phyloP scores from a whole-genome alignment of 2,329 filamentous ascomycete species.

The Blastomyces percursus region DNA sequence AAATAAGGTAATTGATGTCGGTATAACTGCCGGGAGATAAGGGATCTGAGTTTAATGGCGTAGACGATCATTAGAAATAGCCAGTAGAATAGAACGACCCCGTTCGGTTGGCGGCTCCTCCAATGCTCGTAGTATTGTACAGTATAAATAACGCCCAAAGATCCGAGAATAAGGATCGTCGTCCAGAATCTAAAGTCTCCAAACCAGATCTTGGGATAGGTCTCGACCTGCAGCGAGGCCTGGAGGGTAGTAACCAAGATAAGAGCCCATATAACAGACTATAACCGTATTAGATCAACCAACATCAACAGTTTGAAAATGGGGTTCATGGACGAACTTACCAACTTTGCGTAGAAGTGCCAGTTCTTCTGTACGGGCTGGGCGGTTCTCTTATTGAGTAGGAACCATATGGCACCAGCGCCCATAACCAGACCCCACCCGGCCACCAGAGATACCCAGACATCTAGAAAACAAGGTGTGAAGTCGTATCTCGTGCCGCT shows the following conservation, averaged over 20 bases:
- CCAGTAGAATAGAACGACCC: conserved; percentile 87
- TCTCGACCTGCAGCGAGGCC: conserved; percentile 62
- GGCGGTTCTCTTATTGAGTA: conserved; percentile 58
- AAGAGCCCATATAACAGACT: conserved; percentile 56
- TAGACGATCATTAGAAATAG: conserved; percentile 69
- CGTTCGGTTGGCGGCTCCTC: conserved; percentile 72
- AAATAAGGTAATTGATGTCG: conserved; percentile 61
- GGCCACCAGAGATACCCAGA: conserved; percentile 71
- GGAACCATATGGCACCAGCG: conserved; percentile 64
- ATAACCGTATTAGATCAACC: conserved; percentile 6
- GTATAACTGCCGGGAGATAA: conserved; percentile 68
- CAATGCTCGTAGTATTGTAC: conserved; percentile 82
- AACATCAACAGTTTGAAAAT: background rate
- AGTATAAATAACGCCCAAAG: conserved; percentile 61
- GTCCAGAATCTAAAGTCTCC: conserved; percentile 82
- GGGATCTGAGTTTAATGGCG: conserved; percentile 72
- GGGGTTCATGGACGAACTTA: conserved; percentile 32
- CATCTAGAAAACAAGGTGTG: conserved; percentile 93
- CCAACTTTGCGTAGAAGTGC: conserved; percentile 90
- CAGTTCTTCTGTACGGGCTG: conserved; percentile 66
- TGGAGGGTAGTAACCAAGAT: conserved; percentile 60
- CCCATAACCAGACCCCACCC: conserved; percentile 70
- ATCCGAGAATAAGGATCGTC: conserved; percentile 58
- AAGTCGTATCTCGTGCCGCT: conserved; percentile 84
- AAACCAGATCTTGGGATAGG: conserved; percentile 58